These are phyloP conservation scores for Dichomitus squalens DNA, from an alignment of 1,284 basidiomycete genomes.

Conservation along the genomic window DNA sequence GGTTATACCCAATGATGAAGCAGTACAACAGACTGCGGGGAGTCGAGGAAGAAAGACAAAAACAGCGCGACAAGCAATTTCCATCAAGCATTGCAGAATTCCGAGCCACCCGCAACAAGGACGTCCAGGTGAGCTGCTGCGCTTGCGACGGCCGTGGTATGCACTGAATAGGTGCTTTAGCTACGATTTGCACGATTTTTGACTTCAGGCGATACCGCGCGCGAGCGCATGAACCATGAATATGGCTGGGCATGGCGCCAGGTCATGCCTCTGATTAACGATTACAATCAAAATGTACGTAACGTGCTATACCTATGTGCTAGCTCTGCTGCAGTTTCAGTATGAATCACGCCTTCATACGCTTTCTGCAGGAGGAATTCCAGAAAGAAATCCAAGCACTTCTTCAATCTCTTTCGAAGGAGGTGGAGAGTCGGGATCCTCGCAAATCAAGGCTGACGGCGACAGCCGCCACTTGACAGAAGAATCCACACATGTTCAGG, in stretches of 20 bases:
- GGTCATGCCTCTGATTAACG: conserved; percentile 42
- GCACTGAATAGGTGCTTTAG: conserved; percentile 3
- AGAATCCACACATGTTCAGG: neutral
- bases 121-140: conserved; percentile 37
- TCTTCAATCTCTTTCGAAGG: conserved; percentile 4
- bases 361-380: conserved; percentile 9
- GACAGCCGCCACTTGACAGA: neutral
- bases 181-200: conserved; percentile 57
- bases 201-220: conserved; percentile 35
- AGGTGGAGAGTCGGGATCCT: conserved; percentile 14
- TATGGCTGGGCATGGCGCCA: conserved; percentile 57
- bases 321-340: neutral
- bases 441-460: conserved; percentile 10
- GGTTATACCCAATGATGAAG: conserved; percentile 37
- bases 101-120: conserved; percentile 40
- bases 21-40: conserved; percentile 31
- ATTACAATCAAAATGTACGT: conserved; percentile 31
- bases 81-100: conserved; percentile 52
- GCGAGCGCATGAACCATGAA: conserved; percentile 51
- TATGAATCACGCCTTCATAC: neutral
- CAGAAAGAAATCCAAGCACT: conserved; percentile 2
- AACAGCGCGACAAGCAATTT: conserved; percentile 47
- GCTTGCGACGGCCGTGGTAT: neutral
- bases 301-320: too few species aligned
- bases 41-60: conserved; percentile 38